Base-by-base conservation (phyloP, 495 filamentous ascomycete genomes). In the Xylaria sp. region DNA sequence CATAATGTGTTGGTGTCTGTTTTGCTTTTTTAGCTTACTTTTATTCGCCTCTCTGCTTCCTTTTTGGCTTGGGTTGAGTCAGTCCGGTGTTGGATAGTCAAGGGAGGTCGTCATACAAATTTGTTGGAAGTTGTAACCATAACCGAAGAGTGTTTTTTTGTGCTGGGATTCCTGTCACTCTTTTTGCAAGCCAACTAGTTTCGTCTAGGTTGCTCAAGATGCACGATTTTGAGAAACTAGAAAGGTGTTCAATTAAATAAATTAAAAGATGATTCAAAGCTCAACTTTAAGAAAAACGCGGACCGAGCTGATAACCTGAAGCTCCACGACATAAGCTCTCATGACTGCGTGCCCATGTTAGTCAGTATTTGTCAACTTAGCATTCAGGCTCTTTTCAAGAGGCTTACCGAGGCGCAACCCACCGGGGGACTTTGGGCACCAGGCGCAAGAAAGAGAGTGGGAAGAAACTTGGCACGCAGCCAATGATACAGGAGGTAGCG, bases 121-220 rank as follows among this genome's bases (percentile, higher is more conserved):
- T 64, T 40, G 64, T 24, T 26, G 31, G 64, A 67, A 43, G 64
- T 41, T 67, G 64, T 67, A 67, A 67, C 33, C 35, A 68, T 63
- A 53, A 57, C 15, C 11, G 19, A 61, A 31, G 24, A 24, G 69
- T 53, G n/a, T 61, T 43, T 37, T 65, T 70, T 59, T 33, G 15
- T 14, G 44, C 29, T 65, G 24, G 55, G 35, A 58, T 74, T 71
- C 69, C 68, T 70, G 41, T 73, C 67, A 69, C 59, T 62, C 41
- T 41, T 43, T 68, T 67, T 40, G n/a, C 37, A 29, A 24, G 21
- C 35, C 37, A 21, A 43, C 59, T 43, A 17, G 6, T 40, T 41
- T 35, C n/a, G 43, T 37, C 43, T 33, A 31, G 48, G n/a, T 43
- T 55, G 21, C 48, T 40, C 64, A 41, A 29, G 64, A 55, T 53